A percentile compares a stretch with the other conserved stretches of the same genome.
Evolutionary conservation across 139 green algal genomes (phyloP).

Genomic region (Nannochloris sp.): DNA sequence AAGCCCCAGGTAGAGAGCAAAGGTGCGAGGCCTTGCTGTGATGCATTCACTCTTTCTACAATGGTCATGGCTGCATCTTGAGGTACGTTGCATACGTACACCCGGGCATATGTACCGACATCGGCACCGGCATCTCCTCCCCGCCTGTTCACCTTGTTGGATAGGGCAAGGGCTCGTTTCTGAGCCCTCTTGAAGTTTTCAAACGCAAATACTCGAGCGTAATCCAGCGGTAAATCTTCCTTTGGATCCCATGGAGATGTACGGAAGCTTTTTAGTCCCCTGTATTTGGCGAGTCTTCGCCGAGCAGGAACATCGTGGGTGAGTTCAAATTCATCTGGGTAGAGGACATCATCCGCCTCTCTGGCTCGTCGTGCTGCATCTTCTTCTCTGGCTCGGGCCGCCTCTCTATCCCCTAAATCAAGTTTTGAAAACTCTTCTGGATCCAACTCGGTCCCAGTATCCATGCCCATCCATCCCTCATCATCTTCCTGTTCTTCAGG

Average conservation of each 20-base stretch:
- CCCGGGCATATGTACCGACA: slow-evolving; percentile 57
- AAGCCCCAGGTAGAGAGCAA: slow-evolving; percentile 65
- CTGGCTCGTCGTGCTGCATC: slow-evolving; percentile 20
- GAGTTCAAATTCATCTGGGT: slow-evolving; percentile 87
- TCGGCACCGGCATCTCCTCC: neutral
- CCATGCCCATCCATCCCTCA: neutral
- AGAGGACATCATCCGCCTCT: slow-evolving; percentile 61
- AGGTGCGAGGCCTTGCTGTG: slow-evolving; percentile 9
- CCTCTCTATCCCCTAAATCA: slow-evolving; percentile 37
- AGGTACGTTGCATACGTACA: slow-evolving; percentile 57
- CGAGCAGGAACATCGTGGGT: slow-evolving; percentile 57
- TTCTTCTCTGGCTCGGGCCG: slow-evolving; percentile 12
- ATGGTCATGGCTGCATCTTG: slow-evolving; percentile 30
- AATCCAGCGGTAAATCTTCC: slow-evolving; percentile 79
- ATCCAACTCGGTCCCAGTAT: slow-evolving; percentile 30
- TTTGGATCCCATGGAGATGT: slow-evolving; percentile 81
- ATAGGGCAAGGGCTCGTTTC: slow-evolving; percentile 32
- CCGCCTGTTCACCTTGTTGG: slow-evolving; percentile 5
- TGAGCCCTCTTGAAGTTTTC: slow-evolving; percentile 66
- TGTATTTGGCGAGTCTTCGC: slow-evolving; percentile 58
- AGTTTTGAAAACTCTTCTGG: slow-evolving; percentile 22
- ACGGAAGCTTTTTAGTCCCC: slow-evolving; percentile 86
- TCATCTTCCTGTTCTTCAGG: slow-evolving; percentile 4
- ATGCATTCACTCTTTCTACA: slow-evolving; percentile 18
- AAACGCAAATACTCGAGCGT: slow-evolving; percentile 88